These are phyloP conservation scores for Zasmidium citrigriseum DNA, from an alignment of 2,329 filamentous ascomycete genomes.

Conservation along the genomic window DNA sequence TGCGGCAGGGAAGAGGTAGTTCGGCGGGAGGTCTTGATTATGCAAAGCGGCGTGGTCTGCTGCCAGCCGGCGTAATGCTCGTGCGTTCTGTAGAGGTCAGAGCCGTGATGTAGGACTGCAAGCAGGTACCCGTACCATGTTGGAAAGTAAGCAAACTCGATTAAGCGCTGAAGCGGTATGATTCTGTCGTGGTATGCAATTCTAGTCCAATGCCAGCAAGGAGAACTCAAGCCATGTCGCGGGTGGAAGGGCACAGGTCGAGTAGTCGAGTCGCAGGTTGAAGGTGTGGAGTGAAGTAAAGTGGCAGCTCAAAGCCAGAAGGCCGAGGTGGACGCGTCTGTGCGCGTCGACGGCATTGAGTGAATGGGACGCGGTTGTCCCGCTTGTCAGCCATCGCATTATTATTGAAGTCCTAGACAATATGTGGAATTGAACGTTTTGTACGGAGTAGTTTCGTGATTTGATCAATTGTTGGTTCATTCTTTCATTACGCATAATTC, in stretches of 20 bases:
- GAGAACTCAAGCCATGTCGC: background rate
- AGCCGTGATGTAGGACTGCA: background rate
- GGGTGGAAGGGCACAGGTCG: background rate
- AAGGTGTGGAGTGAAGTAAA: background rate
- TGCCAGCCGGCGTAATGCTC: conserved; percentile 58
- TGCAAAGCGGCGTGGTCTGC: conserved; percentile 61
- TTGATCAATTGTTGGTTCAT: background rate
- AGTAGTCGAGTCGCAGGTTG: background rate
- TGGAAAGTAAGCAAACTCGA: conserved; percentile 1
- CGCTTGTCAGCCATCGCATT: background rate
- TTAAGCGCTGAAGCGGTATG: background rate
- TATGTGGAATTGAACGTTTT: too few relatives aligned
- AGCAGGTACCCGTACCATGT: conserved; percentile 5
- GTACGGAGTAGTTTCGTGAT: too few relatives aligned
- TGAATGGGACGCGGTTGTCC: background rate
- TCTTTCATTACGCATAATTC: background rate
- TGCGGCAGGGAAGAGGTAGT: conserved; percentile 58
- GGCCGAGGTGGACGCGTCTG: background rate
- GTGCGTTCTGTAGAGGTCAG: conserved; percentile 43
- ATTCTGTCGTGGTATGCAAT: conserved; percentile 1
- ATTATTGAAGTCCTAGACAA: too few relatives aligned
- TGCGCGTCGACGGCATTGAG: background rate
- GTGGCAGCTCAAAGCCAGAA: background rate
- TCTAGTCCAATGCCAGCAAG: conserved; percentile 6
- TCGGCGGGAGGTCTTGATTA: conserved; percentile 57